A percentile compares a stretch with the other conserved stretches of the same genome.
Conservation (phyloP, 2,329 filamentous ascomycete species). For the Calonectria henricotiae region DNA sequence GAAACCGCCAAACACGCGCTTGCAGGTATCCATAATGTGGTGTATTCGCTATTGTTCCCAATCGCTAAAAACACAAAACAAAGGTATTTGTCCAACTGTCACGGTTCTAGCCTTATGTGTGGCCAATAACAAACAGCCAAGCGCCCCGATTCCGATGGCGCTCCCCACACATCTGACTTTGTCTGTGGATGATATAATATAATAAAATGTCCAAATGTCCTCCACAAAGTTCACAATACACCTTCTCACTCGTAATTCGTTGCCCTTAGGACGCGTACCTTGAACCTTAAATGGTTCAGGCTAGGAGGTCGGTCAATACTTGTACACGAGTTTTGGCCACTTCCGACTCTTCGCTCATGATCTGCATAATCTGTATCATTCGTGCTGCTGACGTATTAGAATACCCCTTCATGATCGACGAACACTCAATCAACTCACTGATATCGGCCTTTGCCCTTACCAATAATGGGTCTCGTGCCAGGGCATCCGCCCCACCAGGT, state of each 20-base stretch:
- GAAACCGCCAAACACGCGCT: not conserved
- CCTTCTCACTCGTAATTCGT: slow-evolving; percentile 12
- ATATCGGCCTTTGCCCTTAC: slow-evolving; percentile 75
- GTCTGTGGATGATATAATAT: slow-evolving; percentile 12
- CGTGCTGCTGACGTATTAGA: slow-evolving; percentile 60
- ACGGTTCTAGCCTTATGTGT: not conserved
- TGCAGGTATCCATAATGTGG: slow-evolving; percentile 25
- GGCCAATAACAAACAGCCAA: slow-evolving; percentile 2
- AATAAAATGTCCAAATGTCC: not conserved
- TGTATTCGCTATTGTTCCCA: slow-evolving; percentile 5
- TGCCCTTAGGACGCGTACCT: slow-evolving; percentile 8
- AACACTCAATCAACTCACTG: slow-evolving; percentile 61
- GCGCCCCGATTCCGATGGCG: not conserved
- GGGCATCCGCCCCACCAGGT: slow-evolving; percentile 63
- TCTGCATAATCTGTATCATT: slow-evolving; percentile 77
- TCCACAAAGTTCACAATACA: slow-evolving; percentile 16
- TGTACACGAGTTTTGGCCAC: slow-evolving; percentile 74
- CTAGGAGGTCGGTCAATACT: slow-evolving; percentile 71
- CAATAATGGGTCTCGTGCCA: slow-evolving; percentile 72
- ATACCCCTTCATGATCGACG: not conserved
- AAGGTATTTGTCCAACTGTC: slow-evolving; percentile 11
- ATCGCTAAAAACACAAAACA: slow-evolving; percentile 11
- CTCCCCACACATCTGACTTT: slow-evolving; percentile 12
- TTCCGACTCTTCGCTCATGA: slow-evolving; percentile 73
- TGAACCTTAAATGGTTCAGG: slow-evolving; percentile 31